Conservation (phyloP, 1,284 basidiomycete species). For the Ustilago bromivora region DNA sequence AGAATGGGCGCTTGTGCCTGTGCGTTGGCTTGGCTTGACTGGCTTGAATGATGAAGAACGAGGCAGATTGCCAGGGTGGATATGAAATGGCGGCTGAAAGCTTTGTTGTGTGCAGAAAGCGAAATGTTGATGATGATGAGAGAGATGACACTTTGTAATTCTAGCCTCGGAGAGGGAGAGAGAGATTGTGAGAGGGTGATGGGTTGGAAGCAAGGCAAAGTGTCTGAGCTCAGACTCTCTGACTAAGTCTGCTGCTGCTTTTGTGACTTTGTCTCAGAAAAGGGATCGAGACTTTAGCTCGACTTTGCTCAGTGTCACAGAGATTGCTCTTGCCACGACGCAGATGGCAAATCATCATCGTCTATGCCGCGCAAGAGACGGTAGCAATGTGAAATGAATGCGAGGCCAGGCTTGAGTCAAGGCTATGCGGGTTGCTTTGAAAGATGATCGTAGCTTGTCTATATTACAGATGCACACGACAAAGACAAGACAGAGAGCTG, state of each 20-base stretch:
- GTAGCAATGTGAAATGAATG: neutral
- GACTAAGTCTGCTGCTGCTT: no score
- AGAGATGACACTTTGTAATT: neutral
- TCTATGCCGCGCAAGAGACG: no score
- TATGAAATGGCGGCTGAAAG: no score
- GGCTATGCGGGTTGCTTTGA: neutral
- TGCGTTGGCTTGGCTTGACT: neutral
- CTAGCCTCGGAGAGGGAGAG: neutral
- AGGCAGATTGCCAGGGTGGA: no score
- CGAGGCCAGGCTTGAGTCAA: neutral
- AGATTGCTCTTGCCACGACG: neutral
- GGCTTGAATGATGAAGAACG: neutral
- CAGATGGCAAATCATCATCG: neutral
- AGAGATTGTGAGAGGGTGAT: neutral
- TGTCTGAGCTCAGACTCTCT: no score
- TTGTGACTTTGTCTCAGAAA: neutral
- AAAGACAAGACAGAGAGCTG: slow-evolving; percentile 11
- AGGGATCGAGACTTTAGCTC: neutral
- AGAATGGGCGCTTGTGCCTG: neutral
- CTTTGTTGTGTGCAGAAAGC: neutral
- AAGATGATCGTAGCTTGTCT: slow-evolving; percentile 16
- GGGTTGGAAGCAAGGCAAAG: neutral
- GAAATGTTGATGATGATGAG: neutral
- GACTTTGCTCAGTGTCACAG: neutral
- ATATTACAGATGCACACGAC: slow-evolving; percentile 35